These are phyloP conservation scores for Xylariaceae sp. DNA, from an alignment of 2,329 filamentous ascomycete genomes.

Conservation along the genomic window DNA sequence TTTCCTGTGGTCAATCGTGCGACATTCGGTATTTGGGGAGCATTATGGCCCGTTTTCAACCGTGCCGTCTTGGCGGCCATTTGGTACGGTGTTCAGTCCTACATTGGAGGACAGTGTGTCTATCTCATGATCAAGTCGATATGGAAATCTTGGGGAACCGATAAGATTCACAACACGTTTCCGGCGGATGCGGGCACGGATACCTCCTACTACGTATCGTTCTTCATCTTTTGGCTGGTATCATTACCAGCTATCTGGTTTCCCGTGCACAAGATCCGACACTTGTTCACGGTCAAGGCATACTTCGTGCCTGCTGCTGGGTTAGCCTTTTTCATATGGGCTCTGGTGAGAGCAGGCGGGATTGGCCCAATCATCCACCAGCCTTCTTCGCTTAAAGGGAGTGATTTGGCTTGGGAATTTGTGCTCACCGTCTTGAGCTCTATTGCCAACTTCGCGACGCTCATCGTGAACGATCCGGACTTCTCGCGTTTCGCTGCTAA, in stretches of 20 bases:
- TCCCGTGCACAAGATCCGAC: constrained; percentile 82
- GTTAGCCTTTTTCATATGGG: constrained; percentile 84
- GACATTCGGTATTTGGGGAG: constrained; percentile 87
- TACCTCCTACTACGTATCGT: constrained; percentile 74
- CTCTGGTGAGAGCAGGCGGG: constrained; percentile 75
- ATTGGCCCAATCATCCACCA: constrained; percentile 80
- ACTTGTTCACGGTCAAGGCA: constrained; percentile 88
- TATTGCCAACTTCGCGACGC: constrained; percentile 85
- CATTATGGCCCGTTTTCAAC: constrained; percentile 85
- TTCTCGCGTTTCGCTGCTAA: constrained; percentile 80
- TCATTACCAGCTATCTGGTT: constrained; percentile 86
- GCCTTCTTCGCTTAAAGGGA: constrained; percentile 60
- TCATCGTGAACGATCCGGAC: constrained; percentile 81
- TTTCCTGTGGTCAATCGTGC: constrained; percentile 79
- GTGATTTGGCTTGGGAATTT: constrained; percentile 74
- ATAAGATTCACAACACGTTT: constrained; percentile 66
- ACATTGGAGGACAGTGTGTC: constrained; percentile 82
- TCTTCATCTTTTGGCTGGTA: constrained; percentile 82
- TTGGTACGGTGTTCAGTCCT: constrained; percentile 84
- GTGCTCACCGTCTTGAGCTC: constrained; percentile 84
- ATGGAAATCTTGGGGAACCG: constrained; percentile 65
- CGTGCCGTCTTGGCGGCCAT: constrained; percentile 82
- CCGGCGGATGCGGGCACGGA: constrained; percentile 63
- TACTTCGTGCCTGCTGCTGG: constrained; percentile 81
- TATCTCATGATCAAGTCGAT: constrained; percentile 86